phyloP scores from a whole-genome alignment of 345 rosid species.

The Schrenkiella parvula region DNA sequence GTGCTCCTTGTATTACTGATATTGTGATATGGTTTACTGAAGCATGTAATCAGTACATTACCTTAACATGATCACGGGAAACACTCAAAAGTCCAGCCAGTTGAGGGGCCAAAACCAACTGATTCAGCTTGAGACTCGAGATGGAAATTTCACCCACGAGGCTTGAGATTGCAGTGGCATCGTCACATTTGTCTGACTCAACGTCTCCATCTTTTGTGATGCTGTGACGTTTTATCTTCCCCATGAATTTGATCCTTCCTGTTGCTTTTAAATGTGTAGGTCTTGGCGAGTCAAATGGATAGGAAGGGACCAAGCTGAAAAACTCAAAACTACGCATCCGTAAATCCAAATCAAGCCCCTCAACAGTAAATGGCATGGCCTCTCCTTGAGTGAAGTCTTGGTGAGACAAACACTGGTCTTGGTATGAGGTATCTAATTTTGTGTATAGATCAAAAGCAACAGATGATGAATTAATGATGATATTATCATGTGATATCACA shows the following conservation, averaged over 20 bases:
- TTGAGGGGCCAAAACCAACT: conserved; percentile 89
- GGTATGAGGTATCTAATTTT: conserved; percentile 74
- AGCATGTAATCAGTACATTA: conserved; percentile 29
- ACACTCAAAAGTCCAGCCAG: conserved; percentile 75
- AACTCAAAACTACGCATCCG: conserved; percentile 98
- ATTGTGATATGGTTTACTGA: background rate
- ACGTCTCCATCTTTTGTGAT: conserved; percentile 30
- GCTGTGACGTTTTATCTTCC: conserved; percentile 53
- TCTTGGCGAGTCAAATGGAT: conserved; percentile 94
- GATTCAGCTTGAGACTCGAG: conserved; percentile 90
- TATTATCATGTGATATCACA: conserved; percentile 80
- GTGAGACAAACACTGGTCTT: conserved; percentile 51
- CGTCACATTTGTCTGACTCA: conserved; percentile 32
- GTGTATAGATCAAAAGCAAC: conserved; percentile 80
- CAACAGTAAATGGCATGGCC: conserved; percentile 62
- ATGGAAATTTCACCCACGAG: conserved; percentile 83
- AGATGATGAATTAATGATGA: conserved; percentile 77
- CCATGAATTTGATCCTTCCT: conserved; percentile 85
- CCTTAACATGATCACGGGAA: conserved; percentile 74
- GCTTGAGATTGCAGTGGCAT: conserved; percentile 33
- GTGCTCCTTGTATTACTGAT: conserved; percentile 12
- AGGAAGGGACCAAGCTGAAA: conserved; percentile 75
- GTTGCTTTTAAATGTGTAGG: conserved; percentile 92
- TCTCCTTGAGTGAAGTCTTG: conserved; percentile 36
- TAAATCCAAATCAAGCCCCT: conserved; percentile 90